Evolutionary conservation across 257 asterid genomes (phyloP).

Genomic region (Penstemon barbatus): DNA sequence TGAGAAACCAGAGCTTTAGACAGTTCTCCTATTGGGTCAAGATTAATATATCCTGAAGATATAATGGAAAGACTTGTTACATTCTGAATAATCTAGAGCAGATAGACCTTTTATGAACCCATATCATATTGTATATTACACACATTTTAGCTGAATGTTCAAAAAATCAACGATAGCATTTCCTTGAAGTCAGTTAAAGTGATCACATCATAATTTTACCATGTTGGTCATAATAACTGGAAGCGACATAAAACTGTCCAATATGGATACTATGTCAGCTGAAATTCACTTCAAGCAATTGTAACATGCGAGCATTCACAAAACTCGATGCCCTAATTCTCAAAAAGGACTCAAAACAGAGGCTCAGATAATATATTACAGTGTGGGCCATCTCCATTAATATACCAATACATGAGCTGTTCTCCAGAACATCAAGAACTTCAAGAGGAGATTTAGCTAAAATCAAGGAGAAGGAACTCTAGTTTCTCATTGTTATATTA

Average conservation of each 20-base stretch:
- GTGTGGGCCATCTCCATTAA: too few relatives aligned
- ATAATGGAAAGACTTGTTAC: background rate
- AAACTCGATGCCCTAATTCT: too few relatives aligned
- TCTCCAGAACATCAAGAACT: background rate
- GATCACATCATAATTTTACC: too few relatives aligned
- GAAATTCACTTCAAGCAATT: background rate
- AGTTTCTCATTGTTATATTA: too few relatives aligned
- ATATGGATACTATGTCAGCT: background rate
- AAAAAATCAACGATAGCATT: too few relatives aligned
- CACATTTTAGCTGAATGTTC: too few relatives aligned
- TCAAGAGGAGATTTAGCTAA: background rate
- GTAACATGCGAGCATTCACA: too few relatives aligned
- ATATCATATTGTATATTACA: too few relatives aligned
- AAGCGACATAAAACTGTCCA: background rate
- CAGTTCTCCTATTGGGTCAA: conserved; percentile 2
- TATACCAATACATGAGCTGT: background rate
- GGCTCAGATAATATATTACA: too few relatives aligned
- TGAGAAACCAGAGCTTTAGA: conserved; percentile 25
- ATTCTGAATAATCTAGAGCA: background rate
- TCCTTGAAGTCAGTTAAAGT: too few relatives aligned
- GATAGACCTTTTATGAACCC: background rate
- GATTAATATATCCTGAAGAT: conserved; percentile 1
- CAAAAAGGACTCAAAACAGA: too few relatives aligned
- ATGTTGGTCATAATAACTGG: background rate
- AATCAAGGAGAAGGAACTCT: background rate